Evolutionary conservation across 1,284 basidiomycete genomes (phyloP).

Genomic region (Puccinia horiana): DNA sequence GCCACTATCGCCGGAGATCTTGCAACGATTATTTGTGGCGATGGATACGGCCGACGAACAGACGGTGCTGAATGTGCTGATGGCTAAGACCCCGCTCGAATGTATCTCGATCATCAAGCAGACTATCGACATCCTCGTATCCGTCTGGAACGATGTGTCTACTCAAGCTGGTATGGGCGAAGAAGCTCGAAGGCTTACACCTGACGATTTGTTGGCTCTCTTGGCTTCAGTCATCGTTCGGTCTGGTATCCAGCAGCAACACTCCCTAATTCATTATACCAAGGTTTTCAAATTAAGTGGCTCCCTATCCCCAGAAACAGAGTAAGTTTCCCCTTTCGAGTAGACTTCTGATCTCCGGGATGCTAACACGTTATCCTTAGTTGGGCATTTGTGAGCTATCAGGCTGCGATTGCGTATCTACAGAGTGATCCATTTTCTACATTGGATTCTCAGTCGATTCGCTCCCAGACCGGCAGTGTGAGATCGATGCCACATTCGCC

Average conservation of each 20-base stretch:
- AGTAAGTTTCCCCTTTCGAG: slow-evolving; percentile 33
- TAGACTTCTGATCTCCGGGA: too few species aligned
- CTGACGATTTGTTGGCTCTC: slow-evolving; percentile 47
- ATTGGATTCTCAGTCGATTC: slow-evolving; percentile 43
- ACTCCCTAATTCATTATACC: slow-evolving; percentile 48
- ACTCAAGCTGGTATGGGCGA: slow-evolving; percentile 47
- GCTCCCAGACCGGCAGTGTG: slow-evolving; percentile 33
- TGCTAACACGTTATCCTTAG: too few species aligned
- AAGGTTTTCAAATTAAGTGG: slow-evolving; percentile 47
- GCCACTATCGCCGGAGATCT: slow-evolving; percentile 40
- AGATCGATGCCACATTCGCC: slow-evolving; percentile 47
- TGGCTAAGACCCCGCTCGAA: slow-evolving; percentile 48
- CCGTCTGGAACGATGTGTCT: slow-evolving; percentile 41
- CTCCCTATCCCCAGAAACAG: slow-evolving; percentile 47
- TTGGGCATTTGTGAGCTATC: slow-evolving; percentile 50
- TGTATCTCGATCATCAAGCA: slow-evolving; percentile 50
- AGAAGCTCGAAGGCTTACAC: slow-evolving; percentile 46
- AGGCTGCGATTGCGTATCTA: slow-evolving; percentile 50
- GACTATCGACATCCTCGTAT: slow-evolving; percentile 48
- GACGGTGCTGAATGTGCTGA: slow-evolving; percentile 40
- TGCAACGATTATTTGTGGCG: slow-evolving; percentile 49
- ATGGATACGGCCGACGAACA: slow-evolving; percentile 50
- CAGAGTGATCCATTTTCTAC: slow-evolving; percentile 50
- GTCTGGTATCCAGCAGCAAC: slow-evolving; percentile 49
- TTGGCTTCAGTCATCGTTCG: slow-evolving; percentile 50